A percentile compares a stretch with the other conserved stretches of the same genome.
Evolutionary conservation across 2,329 filamentous ascomycete species (phyloP).

Genomic region (Zalaria sp.): DNA sequence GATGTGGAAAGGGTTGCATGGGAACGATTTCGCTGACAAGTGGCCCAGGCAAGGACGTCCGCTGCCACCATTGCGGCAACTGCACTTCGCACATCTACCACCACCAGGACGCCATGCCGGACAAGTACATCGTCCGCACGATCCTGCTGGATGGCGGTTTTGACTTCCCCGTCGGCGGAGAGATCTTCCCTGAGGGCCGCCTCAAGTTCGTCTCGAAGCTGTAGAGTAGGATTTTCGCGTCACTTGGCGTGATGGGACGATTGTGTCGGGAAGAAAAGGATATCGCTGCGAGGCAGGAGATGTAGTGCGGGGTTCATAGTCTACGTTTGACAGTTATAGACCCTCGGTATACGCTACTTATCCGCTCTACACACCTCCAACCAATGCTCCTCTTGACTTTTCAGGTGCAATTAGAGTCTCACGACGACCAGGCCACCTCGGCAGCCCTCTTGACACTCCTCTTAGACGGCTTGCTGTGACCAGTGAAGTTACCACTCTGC

Average conservation of each 20-base stretch:
- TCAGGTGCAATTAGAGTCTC: no score
- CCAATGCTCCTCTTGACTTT: no score
- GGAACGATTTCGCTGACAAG: neutral
- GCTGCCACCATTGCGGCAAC: conserved; percentile 23
- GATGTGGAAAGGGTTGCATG: neutral
- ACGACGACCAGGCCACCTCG: no score
- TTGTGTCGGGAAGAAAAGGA: no score
- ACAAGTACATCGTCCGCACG: conserved; percentile 25
- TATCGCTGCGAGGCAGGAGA: no score
- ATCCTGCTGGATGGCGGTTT: conserved; percentile 22
- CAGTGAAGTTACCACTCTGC: conserved; percentile 16
- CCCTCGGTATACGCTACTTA: no score
- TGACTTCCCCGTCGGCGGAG: conserved; percentile 18
- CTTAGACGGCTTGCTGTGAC: neutral
- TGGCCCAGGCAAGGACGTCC: conserved; percentile 16
- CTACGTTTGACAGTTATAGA: no score
- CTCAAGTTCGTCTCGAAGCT: conserved; percentile 20
- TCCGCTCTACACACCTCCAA: no score
- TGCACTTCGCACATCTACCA: conserved; percentile 27
- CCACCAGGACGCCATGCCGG: conserved; percentile 24
- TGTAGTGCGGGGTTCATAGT: no score
- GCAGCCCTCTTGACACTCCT: no score
- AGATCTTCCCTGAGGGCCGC: conserved; percentile 24
- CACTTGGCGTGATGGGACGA: no score
- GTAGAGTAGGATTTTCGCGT: neutral